phyloP scores from a whole-genome alignment of 2,329 filamentous ascomycete species.

The Byssothecium circinans region DNA sequence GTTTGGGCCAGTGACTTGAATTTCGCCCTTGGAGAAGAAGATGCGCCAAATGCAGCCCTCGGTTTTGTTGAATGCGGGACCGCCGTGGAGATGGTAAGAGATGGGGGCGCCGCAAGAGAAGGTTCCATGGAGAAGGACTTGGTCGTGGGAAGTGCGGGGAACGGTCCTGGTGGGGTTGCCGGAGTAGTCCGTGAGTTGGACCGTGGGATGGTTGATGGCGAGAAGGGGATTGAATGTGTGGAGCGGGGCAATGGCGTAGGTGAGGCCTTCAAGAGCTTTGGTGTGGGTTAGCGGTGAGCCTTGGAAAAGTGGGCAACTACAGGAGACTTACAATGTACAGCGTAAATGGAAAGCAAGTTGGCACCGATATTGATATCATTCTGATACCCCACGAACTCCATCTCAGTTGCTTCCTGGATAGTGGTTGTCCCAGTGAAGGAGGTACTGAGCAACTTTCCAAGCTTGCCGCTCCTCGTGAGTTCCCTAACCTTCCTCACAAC shows the following conservation, averaged over 20 bases:
- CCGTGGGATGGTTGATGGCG: slow-evolving; percentile 49
- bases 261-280: slow-evolving; percentile 49
- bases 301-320: background rate
- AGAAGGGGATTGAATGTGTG: slow-evolving; percentile 44
- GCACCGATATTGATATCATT: slow-evolving; percentile 48
- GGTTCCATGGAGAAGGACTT: slow-evolving; percentile 45
- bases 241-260: slow-evolving; percentile 52
- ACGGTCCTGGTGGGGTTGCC: slow-evolving; percentile 39
- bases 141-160: slow-evolving; percentile 50
- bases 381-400: slow-evolving; percentile 50
- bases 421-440: slow-evolving; percentile 21
- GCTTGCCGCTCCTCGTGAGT: slow-evolving; percentile 42
- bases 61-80: slow-evolving; percentile 53
- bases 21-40: slow-evolving; percentile 48
- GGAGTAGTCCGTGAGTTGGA: slow-evolving; percentile 19
- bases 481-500: slow-evolving; percentile 43
- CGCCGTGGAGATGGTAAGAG: slow-evolving; percentile 51
- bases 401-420: slow-evolving; percentile 13
- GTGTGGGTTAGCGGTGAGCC: background rate
- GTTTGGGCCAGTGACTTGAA: slow-evolving; percentile 36
- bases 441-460: slow-evolving; percentile 47
- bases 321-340: slow-evolving; percentile 29
- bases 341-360: slow-evolving; percentile 43
- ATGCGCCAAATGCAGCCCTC: slow-evolving; percentile 52
- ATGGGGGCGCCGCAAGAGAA: slow-evolving; percentile 29